A percentile compares a stretch with the other conserved stretches of the same genome.
These are phyloP conservation scores for Lipomyces sp. DNA, from an alignment of 805 yeast species.

Conservation along the genomic window DNA sequence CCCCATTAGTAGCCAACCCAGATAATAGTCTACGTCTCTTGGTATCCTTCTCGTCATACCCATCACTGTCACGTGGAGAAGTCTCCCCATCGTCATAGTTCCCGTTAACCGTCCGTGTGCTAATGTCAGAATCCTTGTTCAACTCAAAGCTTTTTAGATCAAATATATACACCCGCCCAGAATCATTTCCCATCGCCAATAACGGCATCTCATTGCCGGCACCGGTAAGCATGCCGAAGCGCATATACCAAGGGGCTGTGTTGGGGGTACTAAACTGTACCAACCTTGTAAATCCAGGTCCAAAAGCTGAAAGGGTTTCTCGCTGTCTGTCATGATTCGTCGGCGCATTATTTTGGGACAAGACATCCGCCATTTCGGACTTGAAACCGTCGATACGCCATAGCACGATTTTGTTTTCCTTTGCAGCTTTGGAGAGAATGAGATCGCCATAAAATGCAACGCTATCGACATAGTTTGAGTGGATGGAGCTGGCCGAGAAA, in stretches of 20 bases:
- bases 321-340: conserved; percentile 30
- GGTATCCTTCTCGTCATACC: background rate
- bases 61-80: background rate
- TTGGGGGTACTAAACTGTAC: conserved; percentile 27
- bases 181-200: conserved; percentile 33
- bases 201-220: conserved; percentile 6
- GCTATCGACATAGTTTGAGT: conserved; percentile 34
- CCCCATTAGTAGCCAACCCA: background rate
- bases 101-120: conserved; percentile 3
- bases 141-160: conserved; percentile 20
- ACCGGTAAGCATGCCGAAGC: conserved; percentile 27
- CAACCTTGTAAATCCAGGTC: conserved; percentile 26
- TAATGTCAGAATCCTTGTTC: background rate
- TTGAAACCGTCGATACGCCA: conserved; percentile 33
- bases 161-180: conserved; percentile 27
- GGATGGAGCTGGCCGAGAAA: conserved; percentile 24
- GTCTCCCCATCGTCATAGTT: background rate
- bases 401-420: conserved; percentile 29
- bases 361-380: conserved; percentile 22
- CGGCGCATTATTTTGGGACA: conserved; percentile 31
- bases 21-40: background rate
- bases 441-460: conserved; percentile 34
- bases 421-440: conserved; percentile 32
- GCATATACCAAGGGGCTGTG: conserved; percentile 36
- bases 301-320: conserved; percentile 33